Base-by-base conservation (phyloP, 2,329 filamentous ascomycete genomes). In the Pseudogymnoascus sp. region DNA sequence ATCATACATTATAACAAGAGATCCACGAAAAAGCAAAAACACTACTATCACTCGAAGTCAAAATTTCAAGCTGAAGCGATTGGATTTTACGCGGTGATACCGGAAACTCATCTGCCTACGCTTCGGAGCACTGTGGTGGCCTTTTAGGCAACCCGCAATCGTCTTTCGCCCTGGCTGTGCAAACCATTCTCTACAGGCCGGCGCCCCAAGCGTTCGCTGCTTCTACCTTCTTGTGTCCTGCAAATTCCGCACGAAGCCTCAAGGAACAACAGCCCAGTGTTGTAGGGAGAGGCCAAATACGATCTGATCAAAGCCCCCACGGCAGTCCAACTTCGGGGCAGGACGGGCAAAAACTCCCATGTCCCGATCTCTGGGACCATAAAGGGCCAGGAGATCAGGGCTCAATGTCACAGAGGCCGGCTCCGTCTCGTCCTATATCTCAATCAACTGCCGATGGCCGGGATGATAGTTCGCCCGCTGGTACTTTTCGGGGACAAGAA, bases 361-460 rank as follows among this genome's bases (percentile, higher is more conserved):
- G 84, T 82, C 75, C 79, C 75, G 79, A 77, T 77, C 77, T 75
- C 76, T 75, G 75, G 75, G 78, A 77, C 76, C 75, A 77, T 73
- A 76, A 75, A 75, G 74, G 76, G 74, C 77, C 75, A 80, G 81
- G 82, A 79, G 82, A 83, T 76, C 79, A 80, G 81, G 77, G 77
- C 78, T 81, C 83, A 78, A 87, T 87, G 85, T 86, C 83, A 78
- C 82, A 85, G 79, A 81, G 79, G 78, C 80, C 79, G 71, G 75
- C 80, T 80, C 78, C 77, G 75, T 77, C 81, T 81, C 79, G 76
- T 74, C 79, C 82, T 79, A 75, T 78, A 73, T 81, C 82, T 76
- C 80, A 77, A 64, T 72, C 72, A 67, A 68, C 72, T 65, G 52
- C 69, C 66, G 71, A 73, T 69, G 69, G 67, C 67, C 69, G 71